Evolutionary conservation across 169 alveolate genomes (phyloP).

Genomic region (Miamiensis avidus): DNA sequence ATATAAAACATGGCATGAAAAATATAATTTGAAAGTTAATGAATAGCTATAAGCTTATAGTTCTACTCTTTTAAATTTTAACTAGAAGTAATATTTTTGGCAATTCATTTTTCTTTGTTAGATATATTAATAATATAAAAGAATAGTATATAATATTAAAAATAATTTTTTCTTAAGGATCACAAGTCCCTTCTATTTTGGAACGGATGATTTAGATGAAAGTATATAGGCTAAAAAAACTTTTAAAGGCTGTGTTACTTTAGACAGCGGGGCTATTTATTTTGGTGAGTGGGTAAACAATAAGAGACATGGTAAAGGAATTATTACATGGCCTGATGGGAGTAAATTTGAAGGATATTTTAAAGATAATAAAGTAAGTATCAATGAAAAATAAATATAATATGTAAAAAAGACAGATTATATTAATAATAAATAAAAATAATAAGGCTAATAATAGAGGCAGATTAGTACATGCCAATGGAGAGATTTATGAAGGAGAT

Average conservation of each 20-base stretch:
- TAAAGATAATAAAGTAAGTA: not conserved
- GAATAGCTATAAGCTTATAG: not conserved
- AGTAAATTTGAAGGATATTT: conserved; percentile 29
- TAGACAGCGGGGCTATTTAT: not conserved
- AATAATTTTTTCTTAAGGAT: not conserved
- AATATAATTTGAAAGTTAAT: not conserved
- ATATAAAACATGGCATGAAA: not conserved
- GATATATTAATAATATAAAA: no score
- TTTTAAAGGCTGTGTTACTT: not conserved
- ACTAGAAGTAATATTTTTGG: not conserved
- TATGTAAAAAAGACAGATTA: no score
- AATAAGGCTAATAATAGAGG: conserved; percentile 65
- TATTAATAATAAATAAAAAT: no score
- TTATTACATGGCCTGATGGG: conserved; percentile 32
- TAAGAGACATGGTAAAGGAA: conserved; percentile 32
- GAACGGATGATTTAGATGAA: not conserved
- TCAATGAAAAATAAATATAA: no score
- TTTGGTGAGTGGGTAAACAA: not conserved
- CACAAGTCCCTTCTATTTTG: not conserved
- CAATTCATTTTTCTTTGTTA: no score
- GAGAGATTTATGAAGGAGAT: conserved; percentile 56
- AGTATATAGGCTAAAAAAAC: no score
- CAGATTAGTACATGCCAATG: conserved; percentile 63
- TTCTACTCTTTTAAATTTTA: not conserved
- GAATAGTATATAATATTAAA: no score